Evolutionary conservation across 2,329 filamentous ascomycete species (phyloP), one percentile per base, ranked within the genome.

Genomic region (Talaromyces sp.): DNA sequence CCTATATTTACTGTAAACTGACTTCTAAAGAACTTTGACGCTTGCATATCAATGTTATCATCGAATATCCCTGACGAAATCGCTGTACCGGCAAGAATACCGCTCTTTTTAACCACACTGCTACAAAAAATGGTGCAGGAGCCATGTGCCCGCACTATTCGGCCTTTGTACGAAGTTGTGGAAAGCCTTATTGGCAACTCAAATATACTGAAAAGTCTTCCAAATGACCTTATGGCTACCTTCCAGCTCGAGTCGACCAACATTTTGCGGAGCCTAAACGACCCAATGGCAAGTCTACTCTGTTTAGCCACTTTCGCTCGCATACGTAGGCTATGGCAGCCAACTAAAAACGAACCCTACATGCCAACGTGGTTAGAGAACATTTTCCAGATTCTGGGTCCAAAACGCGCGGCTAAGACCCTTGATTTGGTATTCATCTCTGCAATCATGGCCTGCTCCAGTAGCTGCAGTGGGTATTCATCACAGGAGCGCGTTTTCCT

Each of bases 371-470:
- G 75, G 75, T 63, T 77, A 30, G 67, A 70, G 27, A 75, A 68
- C 57, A 72, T 76, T 40, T 69, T 65, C 7, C 70, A 77, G 56
- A 77, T 77, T 56, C 79, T 79, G 59, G 73, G 72, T 5, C 63
- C 70, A 5, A 78, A 74, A 57, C 70, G 75, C 7, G 76, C 71
- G 3, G 57, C 72, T 10, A 78, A 79, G 59, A 78, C 75, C 0
- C 65, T 79, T 14, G 76, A 79, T 60, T 65, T 79, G 33, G 74
- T 77, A 14, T 69, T 77, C n/a, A 63, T 78, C 55, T 71, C 74
- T 10, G 75, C 73, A 9, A 75, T 77, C 9, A 69, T 79, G 47
- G 72, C 72, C 31, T 77, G 75, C 58, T 79, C 76, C n/a, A 70
- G 72, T 10, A 75, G 67, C 52, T 74, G 68, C 52, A 71, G 66